These are phyloP conservation scores for Leccinum ochraceum DNA, from an alignment of 768 basidiomycete species.

Conservation along the genomic window DNA sequence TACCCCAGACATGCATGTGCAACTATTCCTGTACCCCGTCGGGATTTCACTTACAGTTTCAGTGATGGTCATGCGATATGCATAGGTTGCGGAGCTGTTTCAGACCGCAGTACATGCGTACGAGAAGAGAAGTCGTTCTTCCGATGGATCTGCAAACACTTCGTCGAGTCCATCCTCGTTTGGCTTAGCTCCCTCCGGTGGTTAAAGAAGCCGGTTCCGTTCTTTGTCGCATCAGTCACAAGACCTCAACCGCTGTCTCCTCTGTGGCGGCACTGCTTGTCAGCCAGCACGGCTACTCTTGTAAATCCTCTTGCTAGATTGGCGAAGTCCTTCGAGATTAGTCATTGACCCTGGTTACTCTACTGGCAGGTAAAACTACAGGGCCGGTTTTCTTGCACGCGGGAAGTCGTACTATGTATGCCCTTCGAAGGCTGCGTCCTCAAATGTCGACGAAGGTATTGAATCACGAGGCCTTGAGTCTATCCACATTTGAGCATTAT, in stretches of 20 bases:
- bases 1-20: background rate
- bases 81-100: background rate
- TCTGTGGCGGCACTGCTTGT: background rate
- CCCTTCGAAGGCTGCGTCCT: background rate
- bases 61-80: background rate
- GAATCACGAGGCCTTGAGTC: background rate
- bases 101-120: background rate
- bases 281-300: background rate
- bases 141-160: background rate
- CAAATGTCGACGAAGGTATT: background rate
- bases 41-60: background rate
- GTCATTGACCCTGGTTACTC: background rate
- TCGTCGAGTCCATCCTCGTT: background rate
- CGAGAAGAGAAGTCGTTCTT: background rate
- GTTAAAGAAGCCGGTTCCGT: background rate
- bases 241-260: background rate
- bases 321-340: background rate
- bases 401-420: background rate
- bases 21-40: background rate
- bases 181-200: background rate
- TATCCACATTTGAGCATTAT: background rate
- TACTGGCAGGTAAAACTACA: background rate
- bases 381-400: background rate
- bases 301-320: background rate
- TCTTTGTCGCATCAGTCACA: background rate